Percentiles rank a stretch among this genome's conserved stretches.
phyloP scores from a whole-genome alignment of 1,139 yeast species.

The Zygosaccharomyces pseudobailii region DNA sequence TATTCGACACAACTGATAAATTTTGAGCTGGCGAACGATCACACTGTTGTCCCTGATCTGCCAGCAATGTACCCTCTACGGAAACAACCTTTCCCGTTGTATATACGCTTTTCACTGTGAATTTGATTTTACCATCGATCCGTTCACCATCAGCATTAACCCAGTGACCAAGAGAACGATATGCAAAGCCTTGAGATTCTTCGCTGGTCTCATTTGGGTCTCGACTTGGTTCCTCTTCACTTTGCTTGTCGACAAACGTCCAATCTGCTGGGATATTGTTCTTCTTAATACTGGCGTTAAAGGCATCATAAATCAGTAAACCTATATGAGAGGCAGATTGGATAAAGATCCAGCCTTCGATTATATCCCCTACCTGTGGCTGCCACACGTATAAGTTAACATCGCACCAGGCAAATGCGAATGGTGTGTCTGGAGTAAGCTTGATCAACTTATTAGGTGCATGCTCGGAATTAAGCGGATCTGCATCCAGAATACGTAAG shows the following conservation, averaged over 20 bases:
- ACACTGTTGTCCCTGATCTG: conserved; percentile 14
- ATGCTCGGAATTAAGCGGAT: conserved; percentile 32
- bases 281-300: conserved; percentile 88
- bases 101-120: conserved; percentile 66
- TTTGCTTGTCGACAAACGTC: conserved; percentile 77
- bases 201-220: conserved; percentile 20
- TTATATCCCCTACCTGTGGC: conserved; percentile 75
- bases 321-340: conserved; percentile 97
- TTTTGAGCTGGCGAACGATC: conserved; percentile 33
- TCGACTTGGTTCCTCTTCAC: conserved; percentile 34
- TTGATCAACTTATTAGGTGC: conserved; percentile 51
- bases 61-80: conserved; percentile 74
- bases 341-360: conserved; percentile 85
- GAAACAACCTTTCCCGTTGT: conserved; percentile 79
- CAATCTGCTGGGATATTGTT: conserved; percentile 77
- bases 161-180: conserved; percentile 76
- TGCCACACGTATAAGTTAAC: conserved; percentile 88
- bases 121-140: conserved; percentile 75
- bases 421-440: conserved; percentile 78
- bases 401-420: conserved; percentile 78
- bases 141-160: conserved; percentile 64
- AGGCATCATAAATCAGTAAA: conserved; percentile 81
- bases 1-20: conserved; percentile 39
- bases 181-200: conserved; percentile 32
- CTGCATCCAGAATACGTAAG: conserved; percentile 43